Evolutionary conservation across 352 stramenopile genomes (phyloP).

Genomic region (Pythium aristosporum): DNA sequence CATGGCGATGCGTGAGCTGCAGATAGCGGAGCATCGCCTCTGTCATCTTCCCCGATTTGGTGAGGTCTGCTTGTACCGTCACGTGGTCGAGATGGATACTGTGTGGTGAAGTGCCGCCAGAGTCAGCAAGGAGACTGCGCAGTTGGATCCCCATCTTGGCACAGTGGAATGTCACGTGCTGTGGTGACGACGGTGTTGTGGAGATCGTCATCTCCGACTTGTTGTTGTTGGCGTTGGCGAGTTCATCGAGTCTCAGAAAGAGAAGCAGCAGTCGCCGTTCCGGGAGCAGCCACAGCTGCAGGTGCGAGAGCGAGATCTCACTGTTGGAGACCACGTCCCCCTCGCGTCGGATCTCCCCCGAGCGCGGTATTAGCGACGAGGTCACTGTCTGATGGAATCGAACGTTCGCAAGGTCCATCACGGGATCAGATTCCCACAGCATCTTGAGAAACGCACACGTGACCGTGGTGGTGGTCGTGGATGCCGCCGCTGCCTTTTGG

Average conservation of each 20-base stretch:
- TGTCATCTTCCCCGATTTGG: conserved; percentile 38
- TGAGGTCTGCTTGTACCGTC: conserved; percentile 42
- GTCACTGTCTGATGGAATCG: conserved; percentile 26
- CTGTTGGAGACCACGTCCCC: conserved; percentile 2
- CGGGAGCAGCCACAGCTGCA: conserved; percentile 33
- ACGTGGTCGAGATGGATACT: conserved; percentile 28
- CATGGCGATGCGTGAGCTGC: conserved; percentile 17
- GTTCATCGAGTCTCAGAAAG: conserved; percentile 47
- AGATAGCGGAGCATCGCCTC: conserved; percentile 38
- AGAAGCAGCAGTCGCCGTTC: conserved; percentile 45
- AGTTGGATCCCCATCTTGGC: conserved; percentile 28
- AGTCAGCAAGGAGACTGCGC: not conserved
- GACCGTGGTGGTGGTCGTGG: not conserved
- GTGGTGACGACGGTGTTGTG: not conserved
- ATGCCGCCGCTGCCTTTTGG: not conserved
- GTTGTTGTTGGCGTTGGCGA: conserved; percentile 27
- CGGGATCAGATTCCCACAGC: conserved; percentile 14
- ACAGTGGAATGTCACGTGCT: conserved; percentile 36
- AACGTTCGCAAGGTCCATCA: conserved; percentile 26
- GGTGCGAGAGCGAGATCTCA: conserved; percentile 21
- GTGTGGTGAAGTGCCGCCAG: not conserved
- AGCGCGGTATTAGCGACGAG: conserved; percentile 12
- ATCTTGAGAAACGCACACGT: conserved; percentile 23
- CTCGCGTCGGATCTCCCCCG: conserved; percentile 4
- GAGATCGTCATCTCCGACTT: not conserved